Percentiles rank a stretch among this genome's conserved stretches.
Conservation (phyloP, 129 eudicot species). For the Arctium lappa region DNA sequence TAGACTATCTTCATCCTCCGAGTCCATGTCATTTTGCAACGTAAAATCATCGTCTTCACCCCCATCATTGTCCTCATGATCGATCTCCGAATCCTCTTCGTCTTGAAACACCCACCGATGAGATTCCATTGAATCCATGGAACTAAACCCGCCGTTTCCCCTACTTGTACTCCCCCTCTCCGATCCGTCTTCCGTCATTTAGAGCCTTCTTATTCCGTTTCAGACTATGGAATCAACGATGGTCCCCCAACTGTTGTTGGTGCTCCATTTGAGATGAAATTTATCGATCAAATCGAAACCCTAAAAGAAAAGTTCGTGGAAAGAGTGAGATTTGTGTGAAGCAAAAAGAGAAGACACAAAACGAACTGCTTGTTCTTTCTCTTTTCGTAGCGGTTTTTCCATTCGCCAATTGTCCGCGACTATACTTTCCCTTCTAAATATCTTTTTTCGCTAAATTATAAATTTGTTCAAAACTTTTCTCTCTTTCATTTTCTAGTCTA, state of each 20-base stretch:
- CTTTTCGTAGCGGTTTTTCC: conserved; percentile 5
- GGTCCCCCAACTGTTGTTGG: neutral
- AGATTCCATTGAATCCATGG: conserved; percentile 66
- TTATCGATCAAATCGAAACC: conserved; percentile 19
- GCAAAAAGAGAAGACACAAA: neutral
- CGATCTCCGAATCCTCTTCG: conserved; percentile 56
- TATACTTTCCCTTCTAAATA: neutral
- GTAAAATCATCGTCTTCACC: conserved; percentile 24
- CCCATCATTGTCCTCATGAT: conserved; percentile 32
- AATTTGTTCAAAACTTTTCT: no score
- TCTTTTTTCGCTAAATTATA: neutral
- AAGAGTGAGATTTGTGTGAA: conserved; percentile 23
- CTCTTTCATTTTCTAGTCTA: no score
- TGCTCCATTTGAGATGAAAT: neutral
- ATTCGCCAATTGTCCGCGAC: neutral
- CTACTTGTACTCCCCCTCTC: conserved; percentile 38
- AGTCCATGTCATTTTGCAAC: conserved; percentile 31
- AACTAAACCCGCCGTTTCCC: conserved; percentile 44
- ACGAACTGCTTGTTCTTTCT: neutral
- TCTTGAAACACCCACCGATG: conserved; percentile 73
- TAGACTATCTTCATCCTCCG: conserved; percentile 54
- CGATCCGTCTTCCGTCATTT: conserved; percentile 58
- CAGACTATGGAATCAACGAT: conserved; percentile 2
- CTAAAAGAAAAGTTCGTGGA: conserved; percentile 9
- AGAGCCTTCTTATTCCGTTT: neutral